Conservation (phyloP, 768 basidiomycete genomes). For the Calocybe indica region DNA sequence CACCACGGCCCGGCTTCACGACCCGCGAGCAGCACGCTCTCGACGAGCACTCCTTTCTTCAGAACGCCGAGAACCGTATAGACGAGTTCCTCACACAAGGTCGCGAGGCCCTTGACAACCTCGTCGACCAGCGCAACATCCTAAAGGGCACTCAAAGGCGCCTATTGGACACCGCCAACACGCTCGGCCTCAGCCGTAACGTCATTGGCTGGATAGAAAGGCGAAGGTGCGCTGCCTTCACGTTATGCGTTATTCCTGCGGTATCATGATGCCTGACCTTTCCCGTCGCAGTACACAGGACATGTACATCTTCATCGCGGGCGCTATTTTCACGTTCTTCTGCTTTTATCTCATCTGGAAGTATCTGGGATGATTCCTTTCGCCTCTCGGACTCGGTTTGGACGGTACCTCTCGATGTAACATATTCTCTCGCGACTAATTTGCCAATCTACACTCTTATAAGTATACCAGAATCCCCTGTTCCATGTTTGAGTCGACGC, state of each 20-base stretch:
- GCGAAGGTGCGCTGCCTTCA: slow-evolving; percentile 58
- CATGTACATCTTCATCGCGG: slow-evolving; percentile 87
- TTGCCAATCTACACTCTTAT: background rate
- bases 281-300: slow-evolving; percentile 72
- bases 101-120: slow-evolving; percentile 82
- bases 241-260: background rate
- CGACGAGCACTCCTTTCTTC: slow-evolving; percentile 84
- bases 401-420: slow-evolving; percentile 7
- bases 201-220: slow-evolving; percentile 98
- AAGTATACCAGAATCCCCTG: too few species aligned
- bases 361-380: slow-evolving; percentile 59
- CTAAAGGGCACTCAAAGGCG: slow-evolving; percentile 92
- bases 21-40: slow-evolving; percentile 75
- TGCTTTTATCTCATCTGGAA: slow-evolving; percentile 93
- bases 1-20: slow-evolving; percentile 47
- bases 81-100: slow-evolving; percentile 94
- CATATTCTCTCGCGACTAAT: slow-evolving; percentile 12
- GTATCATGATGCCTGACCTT: slow-evolving; percentile 1
- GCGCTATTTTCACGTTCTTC: slow-evolving; percentile 83
- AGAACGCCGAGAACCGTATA: slow-evolving; percentile 72
- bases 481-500: too few species aligned
- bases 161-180: slow-evolving; percentile 87
- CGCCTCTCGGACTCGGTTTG: slow-evolving; percentile 1
- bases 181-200: slow-evolving; percentile 86
- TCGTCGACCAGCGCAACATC: slow-evolving; percentile 89